phyloP scores from a whole-genome alignment of 202 grass and related monocot genomes.

The Dendrocalamus latiflorus region DNA sequence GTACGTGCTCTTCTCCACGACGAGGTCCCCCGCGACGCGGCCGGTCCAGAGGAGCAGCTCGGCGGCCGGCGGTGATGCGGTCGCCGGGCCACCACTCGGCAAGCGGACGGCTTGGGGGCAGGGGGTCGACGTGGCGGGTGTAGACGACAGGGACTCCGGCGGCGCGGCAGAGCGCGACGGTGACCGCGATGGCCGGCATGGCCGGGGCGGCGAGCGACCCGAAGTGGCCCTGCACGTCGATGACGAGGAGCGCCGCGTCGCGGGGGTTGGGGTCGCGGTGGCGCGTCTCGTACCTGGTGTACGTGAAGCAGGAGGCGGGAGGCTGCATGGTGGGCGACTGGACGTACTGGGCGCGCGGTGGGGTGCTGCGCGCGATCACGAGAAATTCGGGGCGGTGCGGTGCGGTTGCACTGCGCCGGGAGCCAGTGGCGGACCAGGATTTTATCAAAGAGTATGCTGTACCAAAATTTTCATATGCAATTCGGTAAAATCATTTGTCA shows the following conservation, averaged over 20 bases:
- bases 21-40: slow-evolving; percentile 24
- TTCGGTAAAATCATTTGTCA: too few relatives aligned
- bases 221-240: slow-evolving; percentile 76
- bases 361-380: background rate
- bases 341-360: too few relatives aligned
- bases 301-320: background rate
- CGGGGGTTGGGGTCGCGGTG: too few relatives aligned
- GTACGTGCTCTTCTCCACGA: slow-evolving; percentile 64
- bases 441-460: too few relatives aligned
- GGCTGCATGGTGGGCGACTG: slow-evolving; percentile 9
- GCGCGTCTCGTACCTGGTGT: slow-evolving; percentile 53
- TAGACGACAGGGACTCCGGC: slow-evolving; percentile 44
- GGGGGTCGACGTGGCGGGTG: slow-evolving; percentile 52
- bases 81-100: slow-evolving; percentile 62
- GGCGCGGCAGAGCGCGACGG: slow-evolving; percentile 51
- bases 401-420: background rate
- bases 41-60: slow-evolving; percentile 48
- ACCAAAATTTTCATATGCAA: too few relatives aligned
- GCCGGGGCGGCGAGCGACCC: too few relatives aligned
- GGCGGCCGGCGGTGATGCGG: slow-evolving; percentile 45
- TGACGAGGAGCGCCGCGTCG: too few relatives aligned
- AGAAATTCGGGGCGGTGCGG: background rate
- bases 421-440: background rate
- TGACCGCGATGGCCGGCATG: slow-evolving; percentile 41
- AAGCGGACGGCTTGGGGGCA: slow-evolving; percentile 29